Evolutionary conservation across 2,329 filamentous ascomycete species (phyloP), one percentile per base, ranked within the genome.

Genomic region (Dothistroma septosporum): DNA sequence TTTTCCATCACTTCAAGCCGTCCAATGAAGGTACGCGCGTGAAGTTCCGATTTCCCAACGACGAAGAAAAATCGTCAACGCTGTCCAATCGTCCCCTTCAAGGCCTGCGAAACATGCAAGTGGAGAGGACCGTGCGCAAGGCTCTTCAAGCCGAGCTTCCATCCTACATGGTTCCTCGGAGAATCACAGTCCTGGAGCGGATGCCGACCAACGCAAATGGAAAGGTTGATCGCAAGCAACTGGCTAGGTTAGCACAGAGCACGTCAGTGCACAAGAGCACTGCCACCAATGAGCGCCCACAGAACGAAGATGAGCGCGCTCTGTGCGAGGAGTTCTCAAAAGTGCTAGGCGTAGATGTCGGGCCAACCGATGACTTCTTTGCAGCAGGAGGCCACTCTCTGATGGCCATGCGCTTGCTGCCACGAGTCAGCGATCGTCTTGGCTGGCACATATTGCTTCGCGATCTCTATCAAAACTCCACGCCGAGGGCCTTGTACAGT

Each of bases 1-100:
- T 63, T 32, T 63, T 63, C 47, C 57, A 63, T 50, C 54, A 37
- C 19, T n/a, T 50, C n/a, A n/a, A 31, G 22, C 47, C 54, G 6
- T 19, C 46, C 22, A 28, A 31, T 24, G 54, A 44, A 14, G 47
- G 41, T 19, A 14, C 41, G 19, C 61, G 61, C 31, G 44, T 53
- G 9, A 35, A 28, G 12, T 57, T 61, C 31, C 46, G 33, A 2
- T 61, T 61, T 48, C 59, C 59, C 22, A 31, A 2, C 33, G 59
- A 61, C 85, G 52, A 80, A 31, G 55, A 22, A 8, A n/a, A 22
- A 14, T 16, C 14, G 16, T 10, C 19, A 2, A 6, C 24, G 24
- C 28, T 53, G 19, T 46, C 50, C 32, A 59, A 48, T 31, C 19
- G 49, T 21, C 57, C 57, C 21, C 33, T 55, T 24, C 49, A 54